Percentiles rank a stretch among this genome's conserved stretches.
phyloP scores from a whole-genome alignment of 495 filamentous ascomycete species.

The Choiromyces venosus region DNA sequence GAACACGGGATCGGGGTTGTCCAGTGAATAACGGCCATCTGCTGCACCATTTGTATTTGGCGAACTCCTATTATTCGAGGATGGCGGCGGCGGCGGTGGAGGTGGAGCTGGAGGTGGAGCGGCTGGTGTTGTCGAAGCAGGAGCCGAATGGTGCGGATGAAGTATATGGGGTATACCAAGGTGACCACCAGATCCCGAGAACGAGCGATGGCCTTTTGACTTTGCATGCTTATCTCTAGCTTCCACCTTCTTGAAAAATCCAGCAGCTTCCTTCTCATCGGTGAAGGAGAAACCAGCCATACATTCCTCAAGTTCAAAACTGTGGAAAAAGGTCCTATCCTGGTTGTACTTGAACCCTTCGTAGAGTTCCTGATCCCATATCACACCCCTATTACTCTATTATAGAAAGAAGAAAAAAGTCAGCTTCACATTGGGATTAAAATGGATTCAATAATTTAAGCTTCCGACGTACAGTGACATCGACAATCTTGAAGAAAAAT shows the following conservation, averaged over 20 bases:
- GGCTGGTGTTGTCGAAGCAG: constrained; percentile 42
- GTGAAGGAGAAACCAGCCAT: constrained; percentile 83
- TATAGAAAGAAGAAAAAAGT: constrained; percentile 1
- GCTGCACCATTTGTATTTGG: constrained; percentile 15
- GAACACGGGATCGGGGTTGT: constrained; percentile 77
- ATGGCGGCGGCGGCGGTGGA: constrained; percentile 40
- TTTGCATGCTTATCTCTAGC: constrained; percentile 32
- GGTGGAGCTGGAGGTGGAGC: constrained; percentile 34
- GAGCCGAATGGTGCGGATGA: constrained; percentile 20
- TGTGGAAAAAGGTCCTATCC: constrained; percentile 94
- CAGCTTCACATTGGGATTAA: not conserved
- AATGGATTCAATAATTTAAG: constrained; percentile 5
- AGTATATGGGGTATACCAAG: constrained; percentile 24
- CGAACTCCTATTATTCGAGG: constrained; percentile 33
- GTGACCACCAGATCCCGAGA: constrained; percentile 15
- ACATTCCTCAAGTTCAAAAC: constrained; percentile 89
- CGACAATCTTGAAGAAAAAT: constrained; percentile 94
- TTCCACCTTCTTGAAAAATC: constrained; percentile 90
- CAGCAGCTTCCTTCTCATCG: constrained; percentile 93
- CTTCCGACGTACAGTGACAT: constrained; percentile 70
- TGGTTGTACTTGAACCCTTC: constrained; percentile 91
- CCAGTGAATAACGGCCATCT: constrained; percentile 61
- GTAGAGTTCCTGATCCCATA: constrained; percentile 98
- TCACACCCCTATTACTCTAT: constrained; percentile 69
- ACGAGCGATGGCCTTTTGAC: constrained; percentile 26